Conservation (phyloP, 495 filamentous ascomycete species). For the Trichocladium antarcticum region DNA sequence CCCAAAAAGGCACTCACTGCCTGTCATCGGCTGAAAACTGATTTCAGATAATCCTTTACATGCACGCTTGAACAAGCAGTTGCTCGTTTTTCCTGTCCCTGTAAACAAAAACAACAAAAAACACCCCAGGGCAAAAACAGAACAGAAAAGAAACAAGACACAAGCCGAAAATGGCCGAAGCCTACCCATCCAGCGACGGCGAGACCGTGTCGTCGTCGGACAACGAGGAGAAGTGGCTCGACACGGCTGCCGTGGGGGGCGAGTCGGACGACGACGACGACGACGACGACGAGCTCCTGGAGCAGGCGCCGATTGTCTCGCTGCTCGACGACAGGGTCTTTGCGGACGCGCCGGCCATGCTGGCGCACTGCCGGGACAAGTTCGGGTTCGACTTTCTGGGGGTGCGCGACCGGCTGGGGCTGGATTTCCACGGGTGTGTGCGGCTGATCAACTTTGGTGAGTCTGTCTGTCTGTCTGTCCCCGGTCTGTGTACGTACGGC, state of each 20-base stretch:
- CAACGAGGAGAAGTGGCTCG: conserved; percentile 66
- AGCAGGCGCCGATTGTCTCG: conserved; percentile 50
- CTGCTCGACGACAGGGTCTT: conserved; percentile 61
- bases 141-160: neutral
- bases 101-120: neutral
- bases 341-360: conserved; percentile 51
- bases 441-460: conserved; percentile 73
- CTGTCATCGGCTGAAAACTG: neutral
- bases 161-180: conserved; percentile 19
- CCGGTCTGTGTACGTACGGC: too few relatives aligned
- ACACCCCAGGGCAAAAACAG: too few relatives aligned
- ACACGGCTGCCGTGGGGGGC: too few relatives aligned
- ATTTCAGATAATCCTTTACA: too few relatives aligned
- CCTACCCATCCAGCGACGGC: conserved; percentile 14
- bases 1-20: neutral
- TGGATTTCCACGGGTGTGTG: conserved; percentile 75
- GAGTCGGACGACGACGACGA: too few relatives aligned
- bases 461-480: conserved; percentile 7
- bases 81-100: neutral
- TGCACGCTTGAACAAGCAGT: too few relatives aligned
- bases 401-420: conserved; percentile 48
- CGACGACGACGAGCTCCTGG: conserved; percentile 43
- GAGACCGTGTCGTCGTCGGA: conserved; percentile 17
- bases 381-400: conserved; percentile 64
- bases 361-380: conserved; percentile 59